Evolutionary conservation across 78 protist genomes (phyloP), one percentile per base, ranked within the genome.

Genomic region (Dictyostelium brefeldianum): DNA sequence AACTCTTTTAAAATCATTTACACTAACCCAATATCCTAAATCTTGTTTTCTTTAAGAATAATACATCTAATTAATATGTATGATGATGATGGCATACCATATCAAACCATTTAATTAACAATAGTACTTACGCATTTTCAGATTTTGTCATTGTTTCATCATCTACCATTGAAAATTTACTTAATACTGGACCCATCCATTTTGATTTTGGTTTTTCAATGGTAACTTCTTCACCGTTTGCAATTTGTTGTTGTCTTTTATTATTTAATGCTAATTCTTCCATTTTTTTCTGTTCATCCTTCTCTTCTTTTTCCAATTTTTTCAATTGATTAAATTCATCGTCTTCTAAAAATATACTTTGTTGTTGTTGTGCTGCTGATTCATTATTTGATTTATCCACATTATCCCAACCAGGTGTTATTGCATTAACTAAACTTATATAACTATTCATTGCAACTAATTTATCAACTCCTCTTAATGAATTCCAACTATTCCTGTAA

Each of bases 381-480:
- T 36, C 43, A 2, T 36, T 36, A 36, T 36, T 36, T 36, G 43
- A 36, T 57, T 29, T 43, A n/a, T 29, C 7, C 17, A 22, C 70
- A 20, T 41, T 57, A 84, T 84, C 91, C 92, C 92, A 87, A 17
- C 79, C 65, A 57, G 92, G 92, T 46, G 31, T 12, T 12, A 87
- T 2, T 50, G 25, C 48, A 31, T 20, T 59, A 20, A 87, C 50
- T 14, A n/a, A 18, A 18, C 29, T 64, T 4, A 87, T 87, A 87
- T 87, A 87, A n/a, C 79, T 64, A 27, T 46, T 87, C 83, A 77
- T 87, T 50, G 92, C 74, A 47, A 31, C 71, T 50, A 59, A 59
- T 77, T 87, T 87, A 64, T 31, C 65, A 29, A 87, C 51, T 20
- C 70, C 83, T 20, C 70, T 70, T n/a, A 74, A 50, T 20, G 54